Evolutionary conservation across 129 eudicot species (phyloP).

Genomic region (Solidago caesia): DNA sequence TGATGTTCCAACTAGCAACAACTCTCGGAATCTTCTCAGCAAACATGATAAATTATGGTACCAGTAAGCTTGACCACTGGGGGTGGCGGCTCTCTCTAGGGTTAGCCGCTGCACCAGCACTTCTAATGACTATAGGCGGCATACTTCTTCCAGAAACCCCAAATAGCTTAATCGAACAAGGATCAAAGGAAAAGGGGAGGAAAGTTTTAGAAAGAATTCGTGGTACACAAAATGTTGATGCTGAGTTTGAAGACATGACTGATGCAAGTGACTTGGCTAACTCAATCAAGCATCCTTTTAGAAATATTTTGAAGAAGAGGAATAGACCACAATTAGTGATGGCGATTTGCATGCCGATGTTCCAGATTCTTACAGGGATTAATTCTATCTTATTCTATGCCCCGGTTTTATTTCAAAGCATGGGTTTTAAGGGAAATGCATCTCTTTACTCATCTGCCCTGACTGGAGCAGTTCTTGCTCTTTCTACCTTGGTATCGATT

Average conservation of each 20-base stretch:
- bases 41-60: constrained; percentile 88
- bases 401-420: constrained; percentile 77
- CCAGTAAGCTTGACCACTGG: constrained; percentile 69
- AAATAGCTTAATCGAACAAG: constrained; percentile 81
- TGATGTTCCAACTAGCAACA: constrained; percentile 90
- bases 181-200: constrained; percentile 53
- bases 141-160: constrained; percentile 94
- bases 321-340: constrained; percentile 83
- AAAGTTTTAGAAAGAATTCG: constrained; percentile 66
- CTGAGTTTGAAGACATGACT: constrained; percentile 82
- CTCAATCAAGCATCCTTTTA: constrained; percentile 72
- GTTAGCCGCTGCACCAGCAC: constrained; percentile 84
- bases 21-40: constrained; percentile 94
- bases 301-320: constrained; percentile 65
- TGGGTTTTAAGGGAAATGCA: constrained; percentile 84
- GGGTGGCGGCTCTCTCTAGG: constrained; percentile 98
- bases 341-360: constrained; percentile 89
- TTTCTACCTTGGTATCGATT: constrained; percentile 71
- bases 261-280: constrained; percentile 91
- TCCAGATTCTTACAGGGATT: constrained; percentile 91
- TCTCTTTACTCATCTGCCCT: constrained; percentile 81
- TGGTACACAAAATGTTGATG: constrained; percentile 71
- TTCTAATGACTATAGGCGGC: constrained; percentile 80
- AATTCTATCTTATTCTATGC: constrained; percentile 85
- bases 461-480: constrained; percentile 81